phyloP scores from a whole-genome alignment of 768 basidiomycete genomes.

The Russula ochroleuca region DNA sequence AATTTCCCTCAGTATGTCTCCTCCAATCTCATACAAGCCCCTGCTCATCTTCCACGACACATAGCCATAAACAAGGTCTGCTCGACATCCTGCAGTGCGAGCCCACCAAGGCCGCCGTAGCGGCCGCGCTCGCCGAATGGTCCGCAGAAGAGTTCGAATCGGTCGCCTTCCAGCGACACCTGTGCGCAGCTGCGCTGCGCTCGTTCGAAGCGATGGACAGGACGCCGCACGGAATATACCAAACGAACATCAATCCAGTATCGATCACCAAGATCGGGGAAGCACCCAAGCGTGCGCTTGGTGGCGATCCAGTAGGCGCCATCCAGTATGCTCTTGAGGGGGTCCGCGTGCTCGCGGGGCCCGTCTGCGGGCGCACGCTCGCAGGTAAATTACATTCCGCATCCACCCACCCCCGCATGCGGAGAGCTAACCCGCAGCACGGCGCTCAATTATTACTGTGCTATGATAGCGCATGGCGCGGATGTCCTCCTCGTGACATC shows the following conservation, averaged over 20 bases:
- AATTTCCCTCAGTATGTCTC: constrained; percentile 56
- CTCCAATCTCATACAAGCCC: not conserved
- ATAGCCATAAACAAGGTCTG: constrained; percentile 25
- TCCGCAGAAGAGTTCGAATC: constrained; percentile 24
- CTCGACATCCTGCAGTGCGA: constrained; percentile 26
- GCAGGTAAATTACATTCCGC: constrained; percentile 41
- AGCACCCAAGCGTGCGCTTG: constrained; percentile 37
- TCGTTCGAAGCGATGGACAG: constrained; percentile 48
- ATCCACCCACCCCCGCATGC: not conserved
- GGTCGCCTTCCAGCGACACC: constrained; percentile 16
- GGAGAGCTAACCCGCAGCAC: not conserved
- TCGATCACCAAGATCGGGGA: constrained; percentile 45
- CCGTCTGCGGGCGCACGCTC: constrained; percentile 51
- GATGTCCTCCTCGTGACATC: constrained; percentile 55
- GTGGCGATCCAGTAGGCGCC: constrained; percentile 11
- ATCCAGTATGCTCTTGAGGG: constrained; percentile 42
- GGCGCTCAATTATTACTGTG: not conserved
- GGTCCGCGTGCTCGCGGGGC: constrained; percentile 53
- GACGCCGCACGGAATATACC: constrained; percentile 45
- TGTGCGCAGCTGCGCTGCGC: constrained; percentile 34
- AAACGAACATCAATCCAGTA: constrained; percentile 42
- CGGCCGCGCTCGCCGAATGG: constrained; percentile 20
- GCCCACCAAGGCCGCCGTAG: constrained; percentile 17
- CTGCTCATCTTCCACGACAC: constrained; percentile 29
- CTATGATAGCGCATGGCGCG: constrained; percentile 47